A percentile compares a stretch with the other conserved stretches of the same genome.
Evolutionary conservation across 2,329 filamentous ascomycete genomes (phyloP).

Genomic region (Ambrosiella xylebori): DNA sequence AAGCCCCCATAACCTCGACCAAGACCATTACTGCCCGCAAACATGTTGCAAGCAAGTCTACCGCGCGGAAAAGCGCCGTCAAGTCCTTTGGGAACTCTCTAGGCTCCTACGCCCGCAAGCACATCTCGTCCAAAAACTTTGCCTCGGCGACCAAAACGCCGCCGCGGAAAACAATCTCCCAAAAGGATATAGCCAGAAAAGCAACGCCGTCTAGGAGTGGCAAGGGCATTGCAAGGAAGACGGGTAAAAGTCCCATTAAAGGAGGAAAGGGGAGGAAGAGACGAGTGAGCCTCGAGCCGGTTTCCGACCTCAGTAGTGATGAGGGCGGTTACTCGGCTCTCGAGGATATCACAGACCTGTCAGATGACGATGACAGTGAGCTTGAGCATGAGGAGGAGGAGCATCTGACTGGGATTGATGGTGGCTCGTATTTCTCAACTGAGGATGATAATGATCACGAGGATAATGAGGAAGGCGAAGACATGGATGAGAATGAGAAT

Average conservation of each 20-base stretch:
- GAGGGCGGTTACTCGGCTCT: neutral
- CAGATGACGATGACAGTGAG: constrained; percentile 62
- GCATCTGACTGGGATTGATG: constrained; percentile 41
- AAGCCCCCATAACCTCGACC: constrained; percentile 1
- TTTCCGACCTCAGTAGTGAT: constrained; percentile 35
- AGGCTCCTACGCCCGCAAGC: neutral
- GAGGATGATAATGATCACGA: constrained; percentile 24
- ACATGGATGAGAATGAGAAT: constrained; percentile 21
- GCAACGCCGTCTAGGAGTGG: neutral
- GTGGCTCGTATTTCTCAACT: constrained; percentile 25
- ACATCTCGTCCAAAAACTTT: constrained; percentile 2
- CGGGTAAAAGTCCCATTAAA: constrained; percentile 1
- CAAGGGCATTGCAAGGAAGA: constrained; percentile 3
- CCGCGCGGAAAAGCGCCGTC: constrained; percentile 5
- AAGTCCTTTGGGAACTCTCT: neutral
- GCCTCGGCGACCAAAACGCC: neutral
- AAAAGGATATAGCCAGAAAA: constrained; percentile 1
- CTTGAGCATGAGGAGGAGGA: constrained; percentile 64
- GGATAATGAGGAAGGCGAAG: constrained; percentile 22
- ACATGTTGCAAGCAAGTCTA: constrained; percentile 9
- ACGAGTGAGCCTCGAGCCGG: constrained; percentile 26
- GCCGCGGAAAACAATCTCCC: constrained; percentile 1
- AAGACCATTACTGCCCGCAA: constrained; percentile 6
- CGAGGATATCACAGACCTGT: constrained; percentile 41
- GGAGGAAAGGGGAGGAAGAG: constrained; percentile 6